Evolutionary conservation across 345 rosid genomes (phyloP), one percentile per base, ranked within the genome.

Genomic region (Streptanthus diversifolius): DNA sequence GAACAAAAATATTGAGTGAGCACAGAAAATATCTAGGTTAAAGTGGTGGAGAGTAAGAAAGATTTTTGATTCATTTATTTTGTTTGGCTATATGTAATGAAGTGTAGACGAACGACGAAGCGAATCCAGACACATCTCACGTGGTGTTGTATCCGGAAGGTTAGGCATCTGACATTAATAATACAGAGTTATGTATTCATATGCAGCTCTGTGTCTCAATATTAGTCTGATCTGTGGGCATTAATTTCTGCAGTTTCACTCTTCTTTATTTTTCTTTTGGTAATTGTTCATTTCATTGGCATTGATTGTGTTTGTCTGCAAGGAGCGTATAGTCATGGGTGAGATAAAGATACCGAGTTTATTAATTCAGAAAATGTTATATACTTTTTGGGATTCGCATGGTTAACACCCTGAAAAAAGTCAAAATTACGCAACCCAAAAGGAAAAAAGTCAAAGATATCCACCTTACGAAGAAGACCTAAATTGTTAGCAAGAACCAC

Each of bases 71-170:
- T 41, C 39, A 17, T 64, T 64, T 54, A 54, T 7, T 43, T 64
- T 22, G 49, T 72, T 64, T 55, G 58, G 40, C 58, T 33, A 73
- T 65, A 47, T 47, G 72, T 56, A 25, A 36, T 55, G 66, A 66
- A 74, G 35, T 45, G n/a, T 36, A 73, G 47, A 44, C 71, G 45
- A 56, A 45, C 40, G 49, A 55, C 30, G 51, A 73, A 55, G 10
- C 55, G 36, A 73, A 54, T 64, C 65, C 33, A 73, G 72, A 73
- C 72, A 73, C 66, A 57, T 66, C 60, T 36, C 72, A 73, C 72
- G 52, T 73, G 77, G 77, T 66, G 18, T 41, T 73, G 77, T 73
- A 45, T 66, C 72, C 32, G 60, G 66, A 57, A 73, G 48, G 72
- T 48, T 66, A 48, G 53, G 78, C 78, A 66, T 48, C 67, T 74